Percentiles rank a stretch among this genome's conserved stretches.
These are phyloP conservation scores for Lippia alba DNA, from an alignment of 305 asterid genomes.

Conservation along the genomic window DNA sequence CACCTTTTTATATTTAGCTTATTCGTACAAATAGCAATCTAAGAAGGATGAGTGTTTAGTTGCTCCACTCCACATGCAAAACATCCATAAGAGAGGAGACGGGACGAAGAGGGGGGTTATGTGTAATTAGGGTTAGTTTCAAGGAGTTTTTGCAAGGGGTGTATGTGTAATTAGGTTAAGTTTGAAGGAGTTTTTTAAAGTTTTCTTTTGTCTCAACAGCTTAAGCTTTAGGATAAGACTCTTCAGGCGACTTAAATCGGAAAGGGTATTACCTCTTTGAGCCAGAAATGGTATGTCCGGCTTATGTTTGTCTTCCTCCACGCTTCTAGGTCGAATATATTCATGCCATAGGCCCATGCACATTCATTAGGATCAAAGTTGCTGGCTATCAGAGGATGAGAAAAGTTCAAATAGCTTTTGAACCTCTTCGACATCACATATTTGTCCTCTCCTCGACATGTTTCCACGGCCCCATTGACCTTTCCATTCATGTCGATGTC, in stretches of 20 bases:
- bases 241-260: too few relatives aligned
- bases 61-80: too few relatives aligned
- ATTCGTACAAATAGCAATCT: too few relatives aligned
- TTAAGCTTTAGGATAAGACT: too few relatives aligned
- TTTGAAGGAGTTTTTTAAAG: too few relatives aligned
- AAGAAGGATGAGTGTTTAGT: too few relatives aligned
- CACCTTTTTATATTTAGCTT: too few relatives aligned
- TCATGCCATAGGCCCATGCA: slow-evolving; percentile 97
- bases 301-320: slow-evolving; percentile 87
- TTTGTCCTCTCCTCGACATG: slow-evolving; percentile 78
- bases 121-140: too few relatives aligned
- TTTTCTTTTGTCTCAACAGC: background rate
- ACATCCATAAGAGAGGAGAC: too few relatives aligned
- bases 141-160: too few relatives aligned
- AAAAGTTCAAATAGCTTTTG: slow-evolving; percentile 79
- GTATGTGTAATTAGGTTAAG: too few relatives aligned
- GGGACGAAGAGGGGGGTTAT: too few relatives aligned
- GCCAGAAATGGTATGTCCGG: slow-evolving; percentile 76
- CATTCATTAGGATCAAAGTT: slow-evolving; percentile 74
- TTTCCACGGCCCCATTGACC: slow-evolving; percentile 88
- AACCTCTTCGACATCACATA: slow-evolving; percentile 81
- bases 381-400: slow-evolving; percentile 75
- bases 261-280: slow-evolving; percentile 55
- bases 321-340: slow-evolving; percentile 77
- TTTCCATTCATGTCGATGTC: slow-evolving; percentile 81